Base-by-base conservation (phyloP, 1,284 basidiomycete genomes). In the Xanthoconium separans region DNA sequence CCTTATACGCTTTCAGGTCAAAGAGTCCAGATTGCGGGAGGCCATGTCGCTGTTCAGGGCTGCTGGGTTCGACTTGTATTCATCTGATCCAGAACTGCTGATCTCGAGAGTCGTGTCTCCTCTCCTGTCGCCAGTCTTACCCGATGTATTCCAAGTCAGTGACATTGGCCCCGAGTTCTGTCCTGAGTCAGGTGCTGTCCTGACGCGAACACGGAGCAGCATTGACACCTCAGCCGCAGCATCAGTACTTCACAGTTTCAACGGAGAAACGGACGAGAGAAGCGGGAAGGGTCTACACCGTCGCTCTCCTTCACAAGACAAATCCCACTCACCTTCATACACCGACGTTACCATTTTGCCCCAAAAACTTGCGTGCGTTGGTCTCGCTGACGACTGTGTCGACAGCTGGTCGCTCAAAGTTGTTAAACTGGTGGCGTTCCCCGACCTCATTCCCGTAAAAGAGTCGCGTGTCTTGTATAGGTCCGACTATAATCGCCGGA, bases 381-480 rank as follows among this genome's bases (percentile, higher is more conserved):
- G 82, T 11, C 69, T 83, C 31, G 78, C 80, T 44, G 85, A 88
- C 61, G 82, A 84, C 54, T 73, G 76, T 42, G 78, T 82, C 12
- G 87, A 89, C 58, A 77, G 80, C 43, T 89, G 87, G 87, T 79
- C 80, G 18, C 77, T 86, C 58, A 89, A 89, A 72, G 81, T 89
- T 50, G 76, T 89, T 59, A 89, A 88, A 69, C 76, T 89, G 16
- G 77, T 89, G 36, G 84, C 85, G 2, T 89, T 84, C 64, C 87
- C 87, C 0, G 86, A 88, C 56, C 76, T 89, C 44, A 85, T 89
- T 47, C 72, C 78, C 11, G 5, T 56, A 1, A 66, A 64, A 36
- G 45, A 53, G 22, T 42, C 63, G 3, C 54, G 43, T 31, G 50
- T 51, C 39, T 56, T 46, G 37, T 56, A 41, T 20, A 16, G 47